Base-by-base conservation (phyloP, 169 alveolate genomes). In the Cryptosporidium ryanae region DNA sequence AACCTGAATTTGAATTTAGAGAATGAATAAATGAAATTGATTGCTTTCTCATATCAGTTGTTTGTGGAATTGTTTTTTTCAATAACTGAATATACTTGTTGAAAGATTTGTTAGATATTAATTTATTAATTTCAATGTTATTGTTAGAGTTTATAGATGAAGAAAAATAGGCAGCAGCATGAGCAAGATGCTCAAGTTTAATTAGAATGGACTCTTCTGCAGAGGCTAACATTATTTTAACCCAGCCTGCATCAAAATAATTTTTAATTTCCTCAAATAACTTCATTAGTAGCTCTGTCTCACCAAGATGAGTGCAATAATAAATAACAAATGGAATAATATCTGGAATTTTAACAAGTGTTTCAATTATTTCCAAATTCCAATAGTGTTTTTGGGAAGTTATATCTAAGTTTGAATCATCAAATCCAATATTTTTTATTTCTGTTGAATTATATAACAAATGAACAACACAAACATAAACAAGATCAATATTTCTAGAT, bases 401-500 rank as follows among this genome's bases (percentile, higher is more conserved):
- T 7, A 50, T 55, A 12, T 54, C 29, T 2, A 70, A 32, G 0
- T 2, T 31, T 2, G 87, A 61, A 1, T 34, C 57, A 23, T 55
- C 71, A 43, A 8, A 38, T 38, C 43, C 70, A 18, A 18, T 12
- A 25, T 38, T 10, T 38, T 55, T 46, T 23, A 23, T 31, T 23
- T 76, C 34, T 6, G 61, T 44, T 57, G 71, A 43, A 17, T 32
- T 29, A 61, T 29, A 59, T 44, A 76, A 61, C 8, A 76, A 44
- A 21, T 76, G 68, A 15, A 83, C 82, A 43, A 93, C 81, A 25
- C 94, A 93, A 71, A 82, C 84, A 82, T 90, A 84, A 34, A 93
- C 93, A n/a, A 93, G 82, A 55, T 92, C 94, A 17, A 91, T 76
- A 65, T 91, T 93, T 29, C 83, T 89, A 6, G 89, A 44, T 44